A percentile compares a stretch with the other conserved stretches of the same genome.
phyloP scores from a whole-genome alignment of 352 stramenopile genomes.

The Globisporangium takayamanum region DNA sequence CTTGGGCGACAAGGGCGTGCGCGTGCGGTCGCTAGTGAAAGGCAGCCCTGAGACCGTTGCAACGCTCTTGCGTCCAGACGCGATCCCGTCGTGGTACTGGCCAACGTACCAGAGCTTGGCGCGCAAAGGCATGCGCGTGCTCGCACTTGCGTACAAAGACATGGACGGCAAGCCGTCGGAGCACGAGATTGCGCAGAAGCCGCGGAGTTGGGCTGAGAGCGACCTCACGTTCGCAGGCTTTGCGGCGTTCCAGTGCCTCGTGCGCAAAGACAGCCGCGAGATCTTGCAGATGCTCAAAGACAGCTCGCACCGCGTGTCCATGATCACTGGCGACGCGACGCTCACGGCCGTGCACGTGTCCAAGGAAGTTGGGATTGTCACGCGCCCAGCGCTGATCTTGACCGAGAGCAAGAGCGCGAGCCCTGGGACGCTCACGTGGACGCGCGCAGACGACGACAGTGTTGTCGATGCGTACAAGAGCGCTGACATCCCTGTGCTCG shows the following conservation, averaged over 20 bases:
- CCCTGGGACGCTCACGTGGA: slow-evolving; percentile 61
- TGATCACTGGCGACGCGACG: slow-evolving; percentile 98
- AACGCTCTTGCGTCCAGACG: slow-evolving; percentile 68
- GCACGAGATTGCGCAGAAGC: slow-evolving; percentile 69
- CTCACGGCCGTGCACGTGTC: slow-evolving; percentile 97
- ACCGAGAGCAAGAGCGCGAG: slow-evolving; percentile 27
- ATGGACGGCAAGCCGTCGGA: slow-evolving; percentile 70
- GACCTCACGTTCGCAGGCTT: slow-evolving; percentile 96
- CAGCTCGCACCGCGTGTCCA: slow-evolving; percentile 92
- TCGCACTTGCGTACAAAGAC: slow-evolving; percentile 95
- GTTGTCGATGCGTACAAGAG: slow-evolving; percentile 63
- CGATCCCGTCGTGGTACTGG: slow-evolving; percentile 89
- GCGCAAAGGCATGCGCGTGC: slow-evolving; percentile 85
- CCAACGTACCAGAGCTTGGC: slow-evolving; percentile 81
- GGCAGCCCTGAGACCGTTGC: slow-evolving; percentile 95
- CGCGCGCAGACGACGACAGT: slow-evolving; percentile 67
- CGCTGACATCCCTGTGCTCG: slow-evolving; percentile 44
- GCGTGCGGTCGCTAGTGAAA: slow-evolving; percentile 92
- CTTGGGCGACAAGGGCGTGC: slow-evolving; percentile 54
- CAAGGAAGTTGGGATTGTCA: slow-evolving; percentile 92
- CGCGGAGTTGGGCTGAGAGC: slow-evolving; percentile 88
- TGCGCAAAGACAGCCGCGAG: slow-evolving; percentile 94
- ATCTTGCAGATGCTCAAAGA: slow-evolving; percentile 92
- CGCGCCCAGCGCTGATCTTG: slow-evolving; percentile 64
- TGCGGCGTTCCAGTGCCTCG: slow-evolving; percentile 83